phyloP scores from a whole-genome alignment of 352 stramenopile species.

The Phytophthora nicotianae region DNA sequence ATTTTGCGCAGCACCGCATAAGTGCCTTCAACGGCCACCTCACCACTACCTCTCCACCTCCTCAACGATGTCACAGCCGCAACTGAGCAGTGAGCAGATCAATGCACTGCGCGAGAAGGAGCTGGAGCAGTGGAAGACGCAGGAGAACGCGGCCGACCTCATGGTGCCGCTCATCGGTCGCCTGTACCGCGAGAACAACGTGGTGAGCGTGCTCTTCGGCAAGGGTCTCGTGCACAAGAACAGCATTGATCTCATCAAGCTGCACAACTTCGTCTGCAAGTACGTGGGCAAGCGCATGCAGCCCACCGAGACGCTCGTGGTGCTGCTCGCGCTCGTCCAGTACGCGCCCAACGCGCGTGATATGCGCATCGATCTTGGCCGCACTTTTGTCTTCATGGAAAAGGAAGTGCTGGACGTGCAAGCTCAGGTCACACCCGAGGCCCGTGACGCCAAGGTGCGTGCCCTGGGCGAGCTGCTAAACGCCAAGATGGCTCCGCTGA shows the following conservation, averaged over 20 bases:
- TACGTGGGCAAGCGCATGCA: conserved; percentile 83
- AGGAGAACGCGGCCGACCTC: conserved; percentile 82
- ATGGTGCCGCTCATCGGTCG: conserved; percentile 86
- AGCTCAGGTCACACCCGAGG: conserved; percentile 33
- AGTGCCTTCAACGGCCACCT: conserved; percentile 5
- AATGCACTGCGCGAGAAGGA: conserved; percentile 61
- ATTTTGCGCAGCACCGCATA: conserved; percentile 18
- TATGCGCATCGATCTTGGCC: conserved; percentile 83
- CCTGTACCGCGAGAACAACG: conserved; percentile 85
- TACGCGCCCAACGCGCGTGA: conserved; percentile 61
- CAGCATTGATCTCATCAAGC: conserved; percentile 84
- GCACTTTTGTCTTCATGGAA: conserved; percentile 75
- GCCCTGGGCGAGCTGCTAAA: conserved; percentile 62
- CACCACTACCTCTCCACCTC: neutral
- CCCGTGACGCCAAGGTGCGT: conserved; percentile 50
- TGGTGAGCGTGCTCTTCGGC: conserved; percentile 84
- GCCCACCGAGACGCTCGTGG: conserved; percentile 73
- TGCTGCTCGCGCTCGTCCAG: conserved; percentile 67
- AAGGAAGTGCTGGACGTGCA: conserved; percentile 59
- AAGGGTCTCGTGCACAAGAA: conserved; percentile 88
- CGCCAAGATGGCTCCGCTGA: conserved; percentile 59
- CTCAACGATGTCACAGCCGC: conserved; percentile 38
- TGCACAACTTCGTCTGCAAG: conserved; percentile 86
- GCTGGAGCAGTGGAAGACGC: conserved; percentile 76
- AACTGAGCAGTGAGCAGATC: conserved; percentile 54